Evolutionary conservation across 352 stramenopile species (phyloP).

Genomic region (Globisporangium orthogonon): DNA sequence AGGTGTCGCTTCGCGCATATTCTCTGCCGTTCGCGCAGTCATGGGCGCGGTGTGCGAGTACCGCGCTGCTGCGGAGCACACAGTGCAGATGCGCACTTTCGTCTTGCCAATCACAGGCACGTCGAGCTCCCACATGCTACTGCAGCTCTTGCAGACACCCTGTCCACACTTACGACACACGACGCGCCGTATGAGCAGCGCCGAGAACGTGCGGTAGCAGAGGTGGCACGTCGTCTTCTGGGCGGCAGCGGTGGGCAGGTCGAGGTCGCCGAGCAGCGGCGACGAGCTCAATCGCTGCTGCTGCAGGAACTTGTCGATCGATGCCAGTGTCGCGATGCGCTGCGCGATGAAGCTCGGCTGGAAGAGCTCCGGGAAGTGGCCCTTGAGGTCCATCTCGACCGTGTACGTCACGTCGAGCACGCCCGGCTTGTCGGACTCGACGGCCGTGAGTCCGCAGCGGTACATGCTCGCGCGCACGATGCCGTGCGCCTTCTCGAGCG

Average conservation of each 20-base stretch:
- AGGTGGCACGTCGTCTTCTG: constrained; percentile 46
- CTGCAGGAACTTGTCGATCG: constrained; percentile 75
- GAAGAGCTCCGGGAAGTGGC: constrained; percentile 63
- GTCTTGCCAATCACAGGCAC: constrained; percentile 70
- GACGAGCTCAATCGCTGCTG: constrained; percentile 75
- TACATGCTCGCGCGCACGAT: constrained; percentile 81
- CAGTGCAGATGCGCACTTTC: constrained; percentile 79
- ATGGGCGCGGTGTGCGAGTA: constrained; percentile 36
- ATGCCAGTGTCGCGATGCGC: constrained; percentile 54
- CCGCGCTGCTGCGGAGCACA: constrained; percentile 70
- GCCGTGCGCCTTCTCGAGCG: constrained; percentile 39
- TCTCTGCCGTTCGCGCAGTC: constrained; percentile 2
- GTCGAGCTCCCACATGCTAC: constrained; percentile 73
- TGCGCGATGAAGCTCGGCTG: constrained; percentile 61
- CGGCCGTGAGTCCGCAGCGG: constrained; percentile 65
- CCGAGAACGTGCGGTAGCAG: constrained; percentile 65
- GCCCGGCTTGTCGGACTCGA: constrained; percentile 69
- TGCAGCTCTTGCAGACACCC: constrained; percentile 70
- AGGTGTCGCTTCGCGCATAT: not conserved
- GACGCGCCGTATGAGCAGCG: constrained; percentile 35
- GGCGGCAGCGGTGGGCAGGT: constrained; percentile 24
- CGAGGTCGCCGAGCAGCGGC: constrained; percentile 69
- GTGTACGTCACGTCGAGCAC: constrained; percentile 79
- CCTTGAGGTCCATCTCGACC: constrained; percentile 82
- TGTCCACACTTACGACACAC: constrained; percentile 79